Conservation (phyloP, 257 asterid species). For the Nicotiana paniculata region DNA sequence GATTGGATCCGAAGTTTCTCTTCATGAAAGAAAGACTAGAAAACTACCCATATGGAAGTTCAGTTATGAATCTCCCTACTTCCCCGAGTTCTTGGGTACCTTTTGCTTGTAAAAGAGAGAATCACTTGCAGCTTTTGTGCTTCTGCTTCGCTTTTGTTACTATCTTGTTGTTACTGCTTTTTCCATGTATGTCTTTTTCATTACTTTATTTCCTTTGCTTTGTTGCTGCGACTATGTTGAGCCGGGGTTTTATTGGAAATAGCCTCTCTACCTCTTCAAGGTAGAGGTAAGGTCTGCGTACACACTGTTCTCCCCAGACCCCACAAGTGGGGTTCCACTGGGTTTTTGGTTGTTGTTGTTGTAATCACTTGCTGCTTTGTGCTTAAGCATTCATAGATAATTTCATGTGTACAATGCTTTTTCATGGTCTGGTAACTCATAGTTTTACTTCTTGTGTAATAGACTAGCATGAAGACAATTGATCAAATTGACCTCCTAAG, state of each 20-base stretch:
- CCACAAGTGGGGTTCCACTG: no score
- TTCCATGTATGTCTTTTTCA: no score
- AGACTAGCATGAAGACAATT: constrained; percentile 62
- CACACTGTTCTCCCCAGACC: no score
- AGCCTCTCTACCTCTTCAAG: no score
- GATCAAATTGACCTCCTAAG: constrained; percentile 88
- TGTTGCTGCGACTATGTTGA: no score
- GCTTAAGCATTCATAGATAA: background rate
- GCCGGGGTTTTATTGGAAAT: no score
- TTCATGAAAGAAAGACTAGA: background rate
- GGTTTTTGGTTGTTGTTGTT: no score
- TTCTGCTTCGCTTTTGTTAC: no score
- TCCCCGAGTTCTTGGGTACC: background rate
- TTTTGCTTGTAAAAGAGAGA: background rate
- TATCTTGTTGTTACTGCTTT: no score
- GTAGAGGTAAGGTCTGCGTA: no score
- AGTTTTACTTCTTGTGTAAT: constrained; percentile 20
- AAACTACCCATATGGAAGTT: background rate
- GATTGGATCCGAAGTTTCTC: background rate
- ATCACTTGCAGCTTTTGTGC: no score
- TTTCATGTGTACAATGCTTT: background rate
- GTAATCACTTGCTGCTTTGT: background rate
- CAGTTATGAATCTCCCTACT: background rate
- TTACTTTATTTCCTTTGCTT: no score
- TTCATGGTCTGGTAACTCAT: constrained; percentile 3